phyloP scores from a whole-genome alignment of 345 rosid genomes.

The Dipteronia dyeriana region DNA sequence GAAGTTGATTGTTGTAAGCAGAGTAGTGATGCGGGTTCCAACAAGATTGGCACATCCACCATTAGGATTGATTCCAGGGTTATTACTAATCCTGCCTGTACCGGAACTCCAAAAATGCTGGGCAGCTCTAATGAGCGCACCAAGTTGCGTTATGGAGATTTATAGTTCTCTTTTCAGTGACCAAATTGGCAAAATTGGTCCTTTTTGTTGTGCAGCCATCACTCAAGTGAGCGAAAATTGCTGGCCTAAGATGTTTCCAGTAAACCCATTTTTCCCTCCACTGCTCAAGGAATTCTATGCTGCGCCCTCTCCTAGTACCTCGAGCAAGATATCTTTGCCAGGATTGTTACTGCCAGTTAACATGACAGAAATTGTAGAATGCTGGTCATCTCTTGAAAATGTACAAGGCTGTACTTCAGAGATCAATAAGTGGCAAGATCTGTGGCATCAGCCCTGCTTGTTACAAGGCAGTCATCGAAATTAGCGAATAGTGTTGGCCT shows the following conservation, averaged over 20 bases:
- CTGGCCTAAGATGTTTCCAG: constrained; percentile 14
- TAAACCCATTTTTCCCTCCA: constrained; percentile 4
- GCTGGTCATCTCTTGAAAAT: background rate
- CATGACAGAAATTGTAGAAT: background rate
- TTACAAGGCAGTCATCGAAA: background rate
- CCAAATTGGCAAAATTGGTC: constrained; percentile 12
- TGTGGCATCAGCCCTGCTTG: background rate
- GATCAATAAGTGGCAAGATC: background rate
- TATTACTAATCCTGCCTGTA: no score
- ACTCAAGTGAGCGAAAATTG: background rate
- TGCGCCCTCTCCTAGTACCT: background rate
- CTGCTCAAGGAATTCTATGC: background rate
- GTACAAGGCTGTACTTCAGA: background rate
- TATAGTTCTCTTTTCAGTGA: background rate
- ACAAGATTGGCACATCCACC: background rate
- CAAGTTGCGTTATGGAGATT: constrained; percentile 4
- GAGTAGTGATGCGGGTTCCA: background rate
- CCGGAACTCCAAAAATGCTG: constrained; percentile 1
- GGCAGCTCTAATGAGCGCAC: background rate
- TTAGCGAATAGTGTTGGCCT: constrained; percentile 6
- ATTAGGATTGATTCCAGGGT: no score
- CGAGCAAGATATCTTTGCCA: background rate
- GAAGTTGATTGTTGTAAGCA: background rate
- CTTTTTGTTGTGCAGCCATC: constrained; percentile 15
- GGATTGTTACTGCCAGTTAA: background rate